Evolutionary conservation across 2,329 filamentous ascomycete species (phyloP).

Genomic region (Diplodia mutila): DNA sequence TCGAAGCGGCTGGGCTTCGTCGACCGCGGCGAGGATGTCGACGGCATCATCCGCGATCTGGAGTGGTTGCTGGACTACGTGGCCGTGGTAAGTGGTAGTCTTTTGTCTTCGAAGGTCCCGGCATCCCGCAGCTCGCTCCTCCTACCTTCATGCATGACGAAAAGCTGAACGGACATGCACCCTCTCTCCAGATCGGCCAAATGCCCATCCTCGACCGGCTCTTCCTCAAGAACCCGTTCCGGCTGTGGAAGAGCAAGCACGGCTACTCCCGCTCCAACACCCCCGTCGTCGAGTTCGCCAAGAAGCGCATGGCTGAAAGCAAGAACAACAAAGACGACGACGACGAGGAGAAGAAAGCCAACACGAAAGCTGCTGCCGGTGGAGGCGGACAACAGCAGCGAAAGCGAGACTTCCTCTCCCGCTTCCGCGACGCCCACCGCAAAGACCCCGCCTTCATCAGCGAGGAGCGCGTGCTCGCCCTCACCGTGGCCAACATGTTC

Average conservation of each 20-base stretch:
- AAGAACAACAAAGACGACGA: too few relatives aligned
- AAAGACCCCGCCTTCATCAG: constrained; percentile 2
- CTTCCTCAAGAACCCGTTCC: constrained; percentile 18
- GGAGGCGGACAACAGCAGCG: too few relatives aligned
- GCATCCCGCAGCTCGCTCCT: too few relatives aligned
- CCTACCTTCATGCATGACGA: too few relatives aligned
- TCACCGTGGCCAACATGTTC: constrained; percentile 14
- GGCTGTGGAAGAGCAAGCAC: constrained; percentile 34
- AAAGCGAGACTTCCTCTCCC: constrained; percentile 7
- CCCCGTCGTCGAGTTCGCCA: constrained; percentile 37
- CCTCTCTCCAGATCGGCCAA: not conserved
- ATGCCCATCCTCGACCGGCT: constrained; percentile 25
- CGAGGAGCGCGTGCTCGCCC: not conserved
- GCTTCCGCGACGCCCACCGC: not conserved
- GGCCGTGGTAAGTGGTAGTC: not conserved
- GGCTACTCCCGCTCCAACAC: constrained; percentile 38
- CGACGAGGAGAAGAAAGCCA: constrained; percentile 34
- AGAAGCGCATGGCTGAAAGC: constrained; percentile 14
- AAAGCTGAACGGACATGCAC: not conserved
- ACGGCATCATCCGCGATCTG: constrained; percentile 7
- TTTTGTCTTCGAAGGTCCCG: not conserved
- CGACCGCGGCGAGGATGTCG: constrained; percentile 27
- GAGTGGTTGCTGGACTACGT: constrained; percentile 7
- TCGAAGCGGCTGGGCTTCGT: constrained; percentile 29
- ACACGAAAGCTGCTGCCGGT: not conserved